Evolutionary conservation across 177 flowering plant species (phyloP).

Genomic region (Vitis hybrid): DNA sequence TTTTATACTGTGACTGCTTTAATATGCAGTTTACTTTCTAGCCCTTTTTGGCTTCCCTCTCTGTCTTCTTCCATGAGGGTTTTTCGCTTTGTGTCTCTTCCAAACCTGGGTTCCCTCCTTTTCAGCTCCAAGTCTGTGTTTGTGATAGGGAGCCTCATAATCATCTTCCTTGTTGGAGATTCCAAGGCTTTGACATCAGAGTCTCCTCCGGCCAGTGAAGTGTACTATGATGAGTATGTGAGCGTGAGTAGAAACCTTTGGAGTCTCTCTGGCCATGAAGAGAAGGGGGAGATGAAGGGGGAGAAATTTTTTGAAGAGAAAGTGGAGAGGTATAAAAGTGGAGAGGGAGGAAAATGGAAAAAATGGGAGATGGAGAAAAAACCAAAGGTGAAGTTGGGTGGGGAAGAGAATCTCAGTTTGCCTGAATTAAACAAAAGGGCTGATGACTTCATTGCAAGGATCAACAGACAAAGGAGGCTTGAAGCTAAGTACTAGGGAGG

Average conservation of each 20-base stretch:
- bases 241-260: slow-evolving; percentile 11
- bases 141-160: slow-evolving; percentile 47
- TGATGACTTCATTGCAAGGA: slow-evolving; percentile 58
- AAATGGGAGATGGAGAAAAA: neutral
- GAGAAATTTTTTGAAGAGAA: slow-evolving; percentile 8
- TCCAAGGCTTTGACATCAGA: slow-evolving; percentile 36
- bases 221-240: slow-evolving; percentile 31
- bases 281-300: slow-evolving; percentile 4
- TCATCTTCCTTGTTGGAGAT: slow-evolving; percentile 45
- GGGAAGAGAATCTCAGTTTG: slow-evolving; percentile 19
- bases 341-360: neutral
- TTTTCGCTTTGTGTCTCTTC: slow-evolving; percentile 21
- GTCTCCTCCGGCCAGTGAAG: slow-evolving; percentile 12
- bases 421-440: slow-evolving; percentile 46
- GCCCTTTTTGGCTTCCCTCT: slow-evolving; percentile 48
- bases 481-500: slow-evolving; percentile 32
- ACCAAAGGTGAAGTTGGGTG: slow-evolving; percentile 7
- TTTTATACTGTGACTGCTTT: slow-evolving; percentile 35
- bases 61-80: slow-evolving; percentile 4
- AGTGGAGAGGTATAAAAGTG: neutral
- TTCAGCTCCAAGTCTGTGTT: slow-evolving; percentile 42
- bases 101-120: slow-evolving; percentile 27
- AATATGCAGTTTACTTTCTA: slow-evolving; percentile 31
- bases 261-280: slow-evolving; percentile 6
- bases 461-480: slow-evolving; percentile 44